phyloP scores from a whole-genome alignment of 73 alveolate genomes.

The Tetrahymena thermophila region DNA sequence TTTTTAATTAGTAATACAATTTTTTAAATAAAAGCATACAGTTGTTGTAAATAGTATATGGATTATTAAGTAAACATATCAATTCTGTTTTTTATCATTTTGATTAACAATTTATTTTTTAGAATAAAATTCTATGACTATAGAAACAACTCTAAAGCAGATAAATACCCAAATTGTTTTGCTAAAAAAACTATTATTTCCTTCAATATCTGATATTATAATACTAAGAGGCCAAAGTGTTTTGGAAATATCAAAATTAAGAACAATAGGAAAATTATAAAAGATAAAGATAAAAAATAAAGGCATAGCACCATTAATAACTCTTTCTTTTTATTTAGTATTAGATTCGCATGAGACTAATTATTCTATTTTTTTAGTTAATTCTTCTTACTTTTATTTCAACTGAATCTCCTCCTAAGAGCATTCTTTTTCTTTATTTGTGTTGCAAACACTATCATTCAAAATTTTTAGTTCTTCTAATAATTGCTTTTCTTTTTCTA shows the following conservation, averaged over 20 bases:
- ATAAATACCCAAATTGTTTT: not conserved
- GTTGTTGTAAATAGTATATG: not conserved
- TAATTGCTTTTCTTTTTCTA: not conserved
- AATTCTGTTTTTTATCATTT: not conserved
- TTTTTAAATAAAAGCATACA: not conserved
- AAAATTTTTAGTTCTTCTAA: not conserved
- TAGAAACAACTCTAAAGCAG: not conserved
- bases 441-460: not conserved
- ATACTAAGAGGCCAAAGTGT: not conserved
- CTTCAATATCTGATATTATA: not conserved
- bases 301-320: not conserved
- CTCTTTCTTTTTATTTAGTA: not conserved
- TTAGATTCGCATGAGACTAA: not conserved
- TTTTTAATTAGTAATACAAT: too few relatives aligned
- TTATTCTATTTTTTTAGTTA: not conserved
- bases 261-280: not conserved
- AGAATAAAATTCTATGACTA: not conserved
- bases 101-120: not conserved
- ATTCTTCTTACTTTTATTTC: not conserved
- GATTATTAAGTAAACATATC: not conserved
- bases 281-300: not conserved
- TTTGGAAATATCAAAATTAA: not conserved
- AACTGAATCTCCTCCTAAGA: not conserved
- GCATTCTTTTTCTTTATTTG: not conserved
- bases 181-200: not conserved